phyloP scores from a whole-genome alignment of 2,329 filamentous ascomycete genomes.

The Cordyceps fumosorosea region DNA sequence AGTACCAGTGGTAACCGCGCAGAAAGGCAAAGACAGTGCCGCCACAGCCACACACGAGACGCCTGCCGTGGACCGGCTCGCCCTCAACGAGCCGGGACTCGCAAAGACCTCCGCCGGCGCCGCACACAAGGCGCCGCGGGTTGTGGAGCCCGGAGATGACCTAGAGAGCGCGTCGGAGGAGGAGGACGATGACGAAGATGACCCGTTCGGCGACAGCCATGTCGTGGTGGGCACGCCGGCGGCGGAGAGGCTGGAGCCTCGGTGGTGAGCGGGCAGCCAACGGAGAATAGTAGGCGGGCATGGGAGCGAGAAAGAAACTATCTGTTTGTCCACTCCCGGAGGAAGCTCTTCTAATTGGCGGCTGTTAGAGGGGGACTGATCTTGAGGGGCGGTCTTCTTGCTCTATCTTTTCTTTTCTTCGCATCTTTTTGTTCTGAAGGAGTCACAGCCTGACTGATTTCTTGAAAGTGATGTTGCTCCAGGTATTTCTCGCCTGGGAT shows the following conservation, averaged over 20 bases:
- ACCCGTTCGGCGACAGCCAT: constrained; percentile 82
- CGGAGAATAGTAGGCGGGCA: neutral
- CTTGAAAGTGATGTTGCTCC: too few relatives aligned
- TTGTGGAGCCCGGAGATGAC: constrained; percentile 20
- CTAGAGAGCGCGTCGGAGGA: constrained; percentile 42
- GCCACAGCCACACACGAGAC: neutral
- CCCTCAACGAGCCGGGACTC: constrained; percentile 31
- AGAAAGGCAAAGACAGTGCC: constrained; percentile 1
- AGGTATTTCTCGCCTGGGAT: too few relatives aligned
- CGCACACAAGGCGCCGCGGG: constrained; percentile 25
- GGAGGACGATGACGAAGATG: constrained; percentile 70
- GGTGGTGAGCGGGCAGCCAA: constrained; percentile 20
- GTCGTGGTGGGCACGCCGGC: constrained; percentile 49
- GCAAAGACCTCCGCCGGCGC: neutral
- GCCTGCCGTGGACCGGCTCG: neutral
- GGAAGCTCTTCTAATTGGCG: too few relatives aligned
- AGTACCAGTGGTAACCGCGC: constrained; percentile 27
- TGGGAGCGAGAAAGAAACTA: too few relatives aligned
- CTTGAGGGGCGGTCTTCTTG: too few relatives aligned
- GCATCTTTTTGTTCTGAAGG: too few relatives aligned
- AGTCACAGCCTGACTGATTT: too few relatives aligned
- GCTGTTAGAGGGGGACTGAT: too few relatives aligned
- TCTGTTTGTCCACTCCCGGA: too few relatives aligned
- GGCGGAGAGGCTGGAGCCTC: constrained; percentile 24
- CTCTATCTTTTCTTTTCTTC: too few relatives aligned